Evolutionary conservation across 257 asterid species (phyloP).

Genomic region (Solanum neorickii): DNA sequence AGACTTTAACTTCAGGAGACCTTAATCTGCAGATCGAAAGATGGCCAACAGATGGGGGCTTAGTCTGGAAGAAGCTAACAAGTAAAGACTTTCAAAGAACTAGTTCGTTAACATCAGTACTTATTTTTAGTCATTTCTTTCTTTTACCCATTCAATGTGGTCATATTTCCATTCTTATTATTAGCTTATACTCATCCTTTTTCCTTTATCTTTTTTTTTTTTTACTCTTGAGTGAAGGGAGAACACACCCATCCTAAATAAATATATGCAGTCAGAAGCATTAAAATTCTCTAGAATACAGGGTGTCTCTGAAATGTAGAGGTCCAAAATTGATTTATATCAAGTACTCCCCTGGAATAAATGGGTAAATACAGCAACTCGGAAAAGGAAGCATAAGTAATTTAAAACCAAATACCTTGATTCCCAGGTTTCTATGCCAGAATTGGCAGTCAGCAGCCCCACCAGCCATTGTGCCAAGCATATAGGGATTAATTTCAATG

Average conservation of each 20-base stretch:
- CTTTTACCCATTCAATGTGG: not conserved
- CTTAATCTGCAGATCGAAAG: not conserved
- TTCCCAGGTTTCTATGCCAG: constrained; percentile 84
- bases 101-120: not conserved
- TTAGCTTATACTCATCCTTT: not conserved
- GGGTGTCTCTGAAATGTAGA: not conserved
- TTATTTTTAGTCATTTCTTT: not conserved
- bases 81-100: not conserved
- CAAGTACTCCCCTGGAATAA: not conserved
- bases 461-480: constrained; percentile 99
- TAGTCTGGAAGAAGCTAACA: not conserved
- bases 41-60: not conserved
- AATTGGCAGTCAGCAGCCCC: constrained; percentile 96
- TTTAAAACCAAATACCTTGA: constrained; percentile 33
- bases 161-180: not conserved
- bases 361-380: not conserved
- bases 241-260: not conserved
- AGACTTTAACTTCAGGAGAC: not conserved
- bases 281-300: not conserved
- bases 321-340: not conserved
- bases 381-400: not conserved
- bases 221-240: not conserved
- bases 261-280: not conserved
- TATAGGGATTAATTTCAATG: constrained; percentile 79
- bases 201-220: not conserved